Evolutionary conservation across 768 basidiomycete species (phyloP), one percentile per base, ranked within the genome.

Genomic region (Dentipellis sp.): DNA sequence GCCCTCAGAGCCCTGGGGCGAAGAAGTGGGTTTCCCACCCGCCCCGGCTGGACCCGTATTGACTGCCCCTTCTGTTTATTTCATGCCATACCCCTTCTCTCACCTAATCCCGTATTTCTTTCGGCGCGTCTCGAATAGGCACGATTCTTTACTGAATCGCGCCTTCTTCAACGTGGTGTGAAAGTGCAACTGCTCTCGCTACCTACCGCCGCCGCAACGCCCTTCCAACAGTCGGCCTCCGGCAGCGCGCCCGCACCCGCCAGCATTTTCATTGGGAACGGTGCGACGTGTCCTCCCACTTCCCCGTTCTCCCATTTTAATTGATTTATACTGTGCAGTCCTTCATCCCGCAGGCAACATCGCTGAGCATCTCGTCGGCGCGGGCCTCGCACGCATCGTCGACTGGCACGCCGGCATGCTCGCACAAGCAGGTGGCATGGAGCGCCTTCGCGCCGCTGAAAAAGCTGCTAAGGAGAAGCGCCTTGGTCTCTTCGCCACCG

Each of bases 391-490:
- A 16, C 86, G 91, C 56, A 79, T 97, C 51, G 86, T 98, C 57
- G 94, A 95, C 67, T 97, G 94, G 94, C 95, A 99, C 68, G 94
- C 95, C 14, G 94, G 94, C 19, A 88, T 98, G 80, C 81, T 99
- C 19, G 83, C 91, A 1, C 80, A 77, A 53, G 75, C 78, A 52
- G 93, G 93, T 40, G 88, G 83, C 4, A 91, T 97, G 82, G 92
- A 94, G 64, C 84, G 83, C 42, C 78, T 97, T 29, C 84, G 94
- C 52, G 80, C 82, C 1, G 91, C 91, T 0, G 94, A 97, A 71
- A 86, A 79, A 67, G 66, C 63, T 50, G 92, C 91, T 19, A 91
- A 90, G 68, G 85, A 90, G 66, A 86, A 81, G 64, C 81, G 83
- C 34, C 69, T 76, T 2, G 82, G 74, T 58, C 74, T 95, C 9